These are phyloP conservation scores for Parasarocladium wereldwijsianum DNA, from an alignment of 2,329 filamentous ascomycete species.

Conservation along the genomic window DNA sequence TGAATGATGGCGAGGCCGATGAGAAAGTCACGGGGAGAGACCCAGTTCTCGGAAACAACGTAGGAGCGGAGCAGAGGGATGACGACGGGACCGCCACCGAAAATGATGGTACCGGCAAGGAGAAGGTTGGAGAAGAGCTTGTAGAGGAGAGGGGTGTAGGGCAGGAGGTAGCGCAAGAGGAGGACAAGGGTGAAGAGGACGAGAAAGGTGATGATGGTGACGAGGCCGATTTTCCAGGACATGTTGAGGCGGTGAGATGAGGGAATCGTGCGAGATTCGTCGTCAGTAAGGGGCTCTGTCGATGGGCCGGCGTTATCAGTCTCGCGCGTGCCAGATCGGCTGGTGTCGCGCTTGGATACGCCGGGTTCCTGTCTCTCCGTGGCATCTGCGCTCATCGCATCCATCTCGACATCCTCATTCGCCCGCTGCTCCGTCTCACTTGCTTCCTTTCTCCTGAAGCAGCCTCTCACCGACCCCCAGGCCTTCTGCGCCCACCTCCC, in stretches of 20 bases:
- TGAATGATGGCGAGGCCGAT: slow-evolving; percentile 60
- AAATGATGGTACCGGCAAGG: slow-evolving; percentile 55
- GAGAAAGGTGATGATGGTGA: slow-evolving; percentile 34
- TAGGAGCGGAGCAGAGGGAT: slow-evolving; percentile 48
- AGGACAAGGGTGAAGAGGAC: slow-evolving; percentile 41
- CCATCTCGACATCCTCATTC: not conserved
- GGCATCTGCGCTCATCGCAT: not conserved
- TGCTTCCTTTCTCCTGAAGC: slow-evolving; percentile 5
- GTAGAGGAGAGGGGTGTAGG: slow-evolving; percentile 30
- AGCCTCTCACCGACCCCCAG: slow-evolving; percentile 4
- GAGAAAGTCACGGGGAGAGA: slow-evolving; percentile 54
- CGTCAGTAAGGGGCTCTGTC: slow-evolving; percentile 5
- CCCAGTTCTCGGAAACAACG: slow-evolving; percentile 55
- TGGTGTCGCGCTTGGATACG: not conserved
- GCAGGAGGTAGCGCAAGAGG: slow-evolving; percentile 27
- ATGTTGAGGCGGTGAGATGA: slow-evolving; percentile 20
- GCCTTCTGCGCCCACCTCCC: slow-evolving; percentile 5
- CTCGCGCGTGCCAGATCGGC: no score
- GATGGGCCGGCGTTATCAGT: no score
- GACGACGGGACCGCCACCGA: slow-evolving; percentile 50
- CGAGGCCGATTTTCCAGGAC: slow-evolving; percentile 28
- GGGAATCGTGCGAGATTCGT: slow-evolving; percentile 17
- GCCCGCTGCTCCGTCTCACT: not conserved
- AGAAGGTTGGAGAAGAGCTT: slow-evolving; percentile 59
- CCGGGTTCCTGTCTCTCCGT: not conserved